Evolutionary conservation across 805 yeast species (phyloP).

Genomic region (Metschnikowia cerradonensis): DNA sequence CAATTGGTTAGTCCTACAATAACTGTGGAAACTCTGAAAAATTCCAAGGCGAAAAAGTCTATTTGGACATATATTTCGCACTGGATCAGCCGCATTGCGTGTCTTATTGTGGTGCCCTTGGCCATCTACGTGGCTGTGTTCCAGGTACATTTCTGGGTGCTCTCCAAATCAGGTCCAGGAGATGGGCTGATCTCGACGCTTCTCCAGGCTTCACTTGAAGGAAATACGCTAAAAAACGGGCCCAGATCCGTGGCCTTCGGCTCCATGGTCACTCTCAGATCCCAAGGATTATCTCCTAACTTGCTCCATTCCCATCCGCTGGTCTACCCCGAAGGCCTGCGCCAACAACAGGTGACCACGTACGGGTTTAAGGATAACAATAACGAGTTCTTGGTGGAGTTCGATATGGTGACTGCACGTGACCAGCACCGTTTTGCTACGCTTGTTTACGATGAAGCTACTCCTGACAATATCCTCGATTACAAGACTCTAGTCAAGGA

Average conservation of each 20-base stretch:
- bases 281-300: constrained; percentile 69
- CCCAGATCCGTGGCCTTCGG: constrained; percentile 65
- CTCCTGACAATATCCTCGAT: constrained; percentile 20
- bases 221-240: constrained; percentile 59
- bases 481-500: constrained; percentile 38
- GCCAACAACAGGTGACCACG: constrained; percentile 91
- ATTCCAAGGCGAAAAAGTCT: not conserved
- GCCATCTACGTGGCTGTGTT: constrained; percentile 67
- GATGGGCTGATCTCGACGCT: constrained; percentile 87
- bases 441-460: constrained; percentile 20
- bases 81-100: constrained; percentile 66
- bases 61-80: constrained; percentile 44
- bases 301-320: constrained; percentile 86
- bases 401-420: constrained; percentile 41
- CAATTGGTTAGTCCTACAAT: constrained; percentile 15
- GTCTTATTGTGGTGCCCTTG: constrained; percentile 70
- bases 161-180: constrained; percentile 85
- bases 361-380: constrained; percentile 70
- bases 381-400: constrained; percentile 18
- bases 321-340: constrained; percentile 84
- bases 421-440: constrained; percentile 28
- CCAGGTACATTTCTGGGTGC: constrained; percentile 72
- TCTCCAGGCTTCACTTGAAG: constrained; percentile 80
- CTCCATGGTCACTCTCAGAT: constrained; percentile 60
- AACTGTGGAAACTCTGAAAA: no score